Conservation (phyloP, 257 asterid genomes). For the Nicotiana paniculata region DNA sequence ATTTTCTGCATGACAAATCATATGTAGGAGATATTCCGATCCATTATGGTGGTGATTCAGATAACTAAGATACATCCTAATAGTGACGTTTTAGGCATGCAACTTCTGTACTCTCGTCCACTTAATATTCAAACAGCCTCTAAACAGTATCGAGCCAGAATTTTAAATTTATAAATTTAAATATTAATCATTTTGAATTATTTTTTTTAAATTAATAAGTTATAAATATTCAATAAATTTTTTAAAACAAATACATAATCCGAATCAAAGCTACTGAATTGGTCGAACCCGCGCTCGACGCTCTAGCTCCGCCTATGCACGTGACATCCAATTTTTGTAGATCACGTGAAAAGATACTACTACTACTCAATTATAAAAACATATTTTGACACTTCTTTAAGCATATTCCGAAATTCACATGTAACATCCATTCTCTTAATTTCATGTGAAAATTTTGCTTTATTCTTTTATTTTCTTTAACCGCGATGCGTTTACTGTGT, state of each 20-base stretch:
- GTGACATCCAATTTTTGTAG: neutral
- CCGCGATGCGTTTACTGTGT: neutral
- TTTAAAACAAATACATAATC: too few species aligned
- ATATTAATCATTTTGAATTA: too few species aligned
- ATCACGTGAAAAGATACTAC: neutral
- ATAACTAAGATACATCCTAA: neutral
- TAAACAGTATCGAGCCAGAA: neutral
- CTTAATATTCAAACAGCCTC: too few species aligned
- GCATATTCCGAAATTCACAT: neutral
- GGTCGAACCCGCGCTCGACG: too few species aligned
- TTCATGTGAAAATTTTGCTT: neutral
- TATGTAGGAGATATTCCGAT: neutral
- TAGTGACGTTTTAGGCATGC: neutral
- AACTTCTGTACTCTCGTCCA: neutral
- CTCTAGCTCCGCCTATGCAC: too few species aligned
- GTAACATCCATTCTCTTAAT: neutral
- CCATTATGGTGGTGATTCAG: neutral
- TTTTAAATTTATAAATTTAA: too few species aligned
- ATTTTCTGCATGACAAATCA: neutral
- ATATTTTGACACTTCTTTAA: neutral
- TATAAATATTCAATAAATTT: too few species aligned
- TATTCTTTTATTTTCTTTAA: neutral
- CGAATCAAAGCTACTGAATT: too few species aligned
- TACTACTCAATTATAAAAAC: neutral
- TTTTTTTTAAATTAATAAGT: too few species aligned